A percentile compares a stretch with the other conserved stretches of the same genome.
Evolutionary conservation across 2,329 filamentous ascomycete species (phyloP).

Genomic region (Lecanicillium sp.): DNA sequence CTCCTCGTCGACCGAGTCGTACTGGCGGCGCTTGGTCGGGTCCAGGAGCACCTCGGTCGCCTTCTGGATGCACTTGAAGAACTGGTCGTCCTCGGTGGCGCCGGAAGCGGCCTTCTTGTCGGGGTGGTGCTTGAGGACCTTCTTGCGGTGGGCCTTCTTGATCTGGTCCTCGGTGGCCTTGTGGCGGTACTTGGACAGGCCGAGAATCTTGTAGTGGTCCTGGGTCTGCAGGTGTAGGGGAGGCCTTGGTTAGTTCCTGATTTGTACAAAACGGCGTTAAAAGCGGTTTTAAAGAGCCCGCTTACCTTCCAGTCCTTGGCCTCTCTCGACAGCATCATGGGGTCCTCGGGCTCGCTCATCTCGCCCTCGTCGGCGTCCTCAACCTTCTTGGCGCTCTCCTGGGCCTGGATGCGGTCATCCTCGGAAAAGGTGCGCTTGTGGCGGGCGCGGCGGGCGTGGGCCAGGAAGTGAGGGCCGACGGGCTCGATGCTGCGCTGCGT

Average conservation of each 20-base stretch:
- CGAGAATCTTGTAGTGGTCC: slow-evolving; percentile 97
- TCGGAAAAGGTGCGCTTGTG: slow-evolving; percentile 98
- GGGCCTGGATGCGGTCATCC: slow-evolving; percentile 94
- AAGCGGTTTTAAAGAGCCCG: slow-evolving; percentile 6
- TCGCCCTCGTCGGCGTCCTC: slow-evolving; percentile 87
- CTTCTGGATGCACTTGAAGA: slow-evolving; percentile 99
- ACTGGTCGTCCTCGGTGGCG: slow-evolving; percentile 84
- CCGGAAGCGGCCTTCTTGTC: slow-evolving; percentile 97
- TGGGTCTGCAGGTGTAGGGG: slow-evolving; percentile 52
- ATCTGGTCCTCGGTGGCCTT: slow-evolving; percentile 96
- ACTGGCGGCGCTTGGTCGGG: slow-evolving; percentile 87
- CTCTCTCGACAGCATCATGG: slow-evolving; percentile 82
- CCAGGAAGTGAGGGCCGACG: slow-evolving; percentile 94
- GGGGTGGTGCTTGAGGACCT: slow-evolving; percentile 97
- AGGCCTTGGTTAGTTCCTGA: no score
- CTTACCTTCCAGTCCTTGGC: slow-evolving; percentile 99
- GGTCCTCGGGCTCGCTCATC: slow-evolving; percentile 89
- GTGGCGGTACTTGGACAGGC: slow-evolving; percentile 84
- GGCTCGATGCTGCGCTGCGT: slow-evolving; percentile 88
- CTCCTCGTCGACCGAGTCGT: slow-evolving; percentile 90
- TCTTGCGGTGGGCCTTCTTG: slow-evolving; percentile 98
- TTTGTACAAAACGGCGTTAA: no score
- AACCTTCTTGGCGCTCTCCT: slow-evolving; percentile 90
- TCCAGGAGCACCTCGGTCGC: slow-evolving; percentile 90
- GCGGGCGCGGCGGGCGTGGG: slow-evolving; percentile 88